phyloP scores from a whole-genome alignment of 129 eudicot species.

The Artemisia tridentata region DNA sequence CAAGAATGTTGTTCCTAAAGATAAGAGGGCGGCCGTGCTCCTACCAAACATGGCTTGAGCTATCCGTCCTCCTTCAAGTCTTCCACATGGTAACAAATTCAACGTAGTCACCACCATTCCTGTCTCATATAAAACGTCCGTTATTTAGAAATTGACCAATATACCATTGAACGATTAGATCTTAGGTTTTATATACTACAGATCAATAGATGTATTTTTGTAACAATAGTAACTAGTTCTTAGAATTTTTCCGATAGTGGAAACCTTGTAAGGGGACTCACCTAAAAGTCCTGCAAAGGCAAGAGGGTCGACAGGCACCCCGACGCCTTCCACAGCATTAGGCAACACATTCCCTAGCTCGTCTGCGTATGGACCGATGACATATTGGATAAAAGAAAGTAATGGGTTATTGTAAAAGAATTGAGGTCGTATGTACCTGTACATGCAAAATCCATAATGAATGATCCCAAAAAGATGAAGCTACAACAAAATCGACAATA shows the following conservation, averaged over 20 bases:
- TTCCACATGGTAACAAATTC: conserved; percentile 87
- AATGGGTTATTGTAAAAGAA: conserved; percentile 91
- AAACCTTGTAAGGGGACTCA: conserved; percentile 30
- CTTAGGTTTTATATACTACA: neutral
- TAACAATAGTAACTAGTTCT: neutral
- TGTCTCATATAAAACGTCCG: conserved; percentile 15
- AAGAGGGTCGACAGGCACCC: conserved; percentile 98
- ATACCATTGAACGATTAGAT: neutral
- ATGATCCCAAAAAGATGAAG: neutral
- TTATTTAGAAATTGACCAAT: conserved; percentile 7
- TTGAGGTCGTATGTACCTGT: conserved; percentile 96
- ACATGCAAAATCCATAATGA: conserved; percentile 10
- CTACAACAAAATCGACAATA: neutral
- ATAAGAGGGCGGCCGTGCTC: conserved; percentile 59
- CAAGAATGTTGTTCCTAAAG: conserved; percentile 60
- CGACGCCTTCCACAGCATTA: conserved; percentile 94
- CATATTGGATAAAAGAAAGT: conserved; percentile 84
- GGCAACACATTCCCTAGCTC: conserved; percentile 94
- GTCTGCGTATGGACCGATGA: conserved; percentile 85
- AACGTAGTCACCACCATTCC: conserved; percentile 98
- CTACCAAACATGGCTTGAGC: conserved; percentile 96
- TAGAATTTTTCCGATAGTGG: neutral
- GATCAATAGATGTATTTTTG: neutral
- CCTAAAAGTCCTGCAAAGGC: conserved; percentile 98
- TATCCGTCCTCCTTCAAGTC: conserved; percentile 96